phyloP scores from a whole-genome alignment of 2,329 filamentous ascomycete species.

The Hypoxylon sp. region DNA sequence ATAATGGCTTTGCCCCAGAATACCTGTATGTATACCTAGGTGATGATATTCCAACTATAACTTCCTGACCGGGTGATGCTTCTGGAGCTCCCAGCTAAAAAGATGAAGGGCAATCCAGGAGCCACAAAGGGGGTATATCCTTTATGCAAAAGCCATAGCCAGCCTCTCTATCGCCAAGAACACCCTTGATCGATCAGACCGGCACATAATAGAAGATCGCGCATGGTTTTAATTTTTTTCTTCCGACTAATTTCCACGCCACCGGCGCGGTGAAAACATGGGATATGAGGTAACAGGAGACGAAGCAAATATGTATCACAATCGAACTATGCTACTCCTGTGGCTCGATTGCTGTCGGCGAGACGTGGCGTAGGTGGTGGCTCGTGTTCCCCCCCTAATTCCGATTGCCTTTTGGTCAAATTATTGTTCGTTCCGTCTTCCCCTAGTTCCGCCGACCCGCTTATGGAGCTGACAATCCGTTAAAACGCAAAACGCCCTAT shows the following conservation, averaged over 20 bases:
- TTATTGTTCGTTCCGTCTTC: slow-evolving; percentile 52
- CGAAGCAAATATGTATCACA: slow-evolving; percentile 29
- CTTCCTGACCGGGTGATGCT: slow-evolving; percentile 4
- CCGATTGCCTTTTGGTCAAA: slow-evolving; percentile 43
- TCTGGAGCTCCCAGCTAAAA: neutral
- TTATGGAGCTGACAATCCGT: slow-evolving; percentile 44
- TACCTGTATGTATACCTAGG: too few relatives aligned
- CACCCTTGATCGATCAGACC: slow-evolving; percentile 2
- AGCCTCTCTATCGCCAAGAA: slow-evolving; percentile 25
- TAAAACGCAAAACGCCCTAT: slow-evolving; percentile 32
- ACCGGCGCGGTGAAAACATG: slow-evolving; percentile 23
- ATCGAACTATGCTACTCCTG: slow-evolving; percentile 37
- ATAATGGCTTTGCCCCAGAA: slow-evolving; percentile 7
- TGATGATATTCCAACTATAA: slow-evolving; percentile 5
- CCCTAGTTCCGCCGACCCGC: slow-evolving; percentile 51
- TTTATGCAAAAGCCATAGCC: slow-evolving; percentile 25
- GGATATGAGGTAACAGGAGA: slow-evolving; percentile 20
- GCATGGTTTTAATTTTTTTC: slow-evolving; percentile 19
- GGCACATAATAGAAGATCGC: slow-evolving; percentile 6
- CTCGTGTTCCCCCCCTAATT: slow-evolving; percentile 49
- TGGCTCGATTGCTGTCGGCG: slow-evolving; percentile 42
- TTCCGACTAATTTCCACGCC: slow-evolving; percentile 24
- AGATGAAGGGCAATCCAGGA: slow-evolving; percentile 2
- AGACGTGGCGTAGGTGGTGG: slow-evolving; percentile 43
- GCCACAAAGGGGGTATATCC: slow-evolving; percentile 5